A percentile compares a stretch with the other conserved stretches of the same genome.
Conservation (phyloP, 352 stramenopile species). For the Phytophthora hibernalis region DNA sequence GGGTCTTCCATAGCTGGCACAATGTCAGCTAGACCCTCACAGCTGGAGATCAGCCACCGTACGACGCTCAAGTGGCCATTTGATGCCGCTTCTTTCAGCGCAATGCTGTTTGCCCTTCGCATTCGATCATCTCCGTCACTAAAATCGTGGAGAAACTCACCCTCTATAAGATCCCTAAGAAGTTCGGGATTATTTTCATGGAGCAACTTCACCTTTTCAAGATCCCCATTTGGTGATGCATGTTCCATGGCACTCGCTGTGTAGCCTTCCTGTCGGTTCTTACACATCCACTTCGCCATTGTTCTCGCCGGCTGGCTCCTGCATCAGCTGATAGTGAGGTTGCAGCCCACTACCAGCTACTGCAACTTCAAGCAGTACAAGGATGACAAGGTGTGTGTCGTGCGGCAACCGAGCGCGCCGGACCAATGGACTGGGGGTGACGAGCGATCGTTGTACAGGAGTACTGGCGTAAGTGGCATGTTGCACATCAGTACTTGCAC, state of each 20-base stretch:
- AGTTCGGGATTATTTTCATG: not conserved
- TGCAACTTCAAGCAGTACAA: too few relatives aligned
- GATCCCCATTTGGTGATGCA: not conserved
- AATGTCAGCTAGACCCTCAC: not conserved
- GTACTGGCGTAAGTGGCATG: too few relatives aligned
- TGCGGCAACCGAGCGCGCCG: too few relatives aligned
- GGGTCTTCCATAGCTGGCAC: not conserved
- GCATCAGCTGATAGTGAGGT: too few relatives aligned
- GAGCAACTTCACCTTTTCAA: not conserved
- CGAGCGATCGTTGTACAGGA: too few relatives aligned
- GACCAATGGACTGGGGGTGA: too few relatives aligned
- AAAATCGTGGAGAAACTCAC: not conserved
- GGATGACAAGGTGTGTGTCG: too few relatives aligned
- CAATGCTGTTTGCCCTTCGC: not conserved
- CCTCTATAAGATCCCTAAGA: not conserved
- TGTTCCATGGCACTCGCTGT: not conserved
- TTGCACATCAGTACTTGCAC: too few relatives aligned
- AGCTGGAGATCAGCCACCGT: not conserved
- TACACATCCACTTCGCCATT: not conserved
- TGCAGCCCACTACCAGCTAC: too few relatives aligned
- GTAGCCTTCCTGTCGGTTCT: not conserved
- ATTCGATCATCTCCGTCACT: not conserved
- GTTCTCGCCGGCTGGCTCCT: too few relatives aligned
- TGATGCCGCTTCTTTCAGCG: not conserved
- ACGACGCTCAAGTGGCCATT: not conserved